A percentile compares a stretch with the other conserved stretches of the same genome.
Conservation (phyloP, 108 stramenopile species). For the Pseudonitzschia multistriata region DNA sequence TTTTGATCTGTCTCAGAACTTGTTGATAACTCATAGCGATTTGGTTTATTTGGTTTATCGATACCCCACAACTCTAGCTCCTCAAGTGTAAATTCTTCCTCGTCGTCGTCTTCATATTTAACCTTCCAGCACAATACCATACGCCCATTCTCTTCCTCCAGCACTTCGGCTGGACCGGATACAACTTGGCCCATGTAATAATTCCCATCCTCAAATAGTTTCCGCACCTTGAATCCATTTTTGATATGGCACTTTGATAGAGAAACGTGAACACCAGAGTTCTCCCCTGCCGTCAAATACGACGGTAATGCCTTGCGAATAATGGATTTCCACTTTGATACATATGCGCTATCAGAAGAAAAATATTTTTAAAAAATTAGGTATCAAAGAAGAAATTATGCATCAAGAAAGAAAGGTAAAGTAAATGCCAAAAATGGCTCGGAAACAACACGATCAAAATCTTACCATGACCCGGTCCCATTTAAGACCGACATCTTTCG, state of each 20-base stretch:
- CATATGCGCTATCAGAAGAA: background rate
- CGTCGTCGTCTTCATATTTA: conserved; percentile 6
- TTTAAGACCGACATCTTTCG: background rate
- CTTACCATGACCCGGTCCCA: background rate
- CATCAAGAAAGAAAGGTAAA: too few relatives aligned
- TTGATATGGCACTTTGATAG: background rate
- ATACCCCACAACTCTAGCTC: conserved; percentile 1
- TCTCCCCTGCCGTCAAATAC: too few relatives aligned
- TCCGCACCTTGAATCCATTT: conserved; percentile 2
- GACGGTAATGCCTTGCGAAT: background rate
- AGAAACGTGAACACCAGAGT: too few relatives aligned
- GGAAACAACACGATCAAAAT: background rate
- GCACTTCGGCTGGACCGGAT: background rate
- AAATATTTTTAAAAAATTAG: background rate
- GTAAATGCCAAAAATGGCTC: background rate
- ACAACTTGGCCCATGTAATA: conserved; percentile 9
- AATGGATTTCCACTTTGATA: background rate
- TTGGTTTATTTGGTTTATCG: background rate
- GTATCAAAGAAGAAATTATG: background rate
- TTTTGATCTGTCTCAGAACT: too few relatives aligned
- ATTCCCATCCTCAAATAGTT: conserved; percentile 10
- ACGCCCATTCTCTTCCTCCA: background rate
- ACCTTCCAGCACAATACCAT: background rate
- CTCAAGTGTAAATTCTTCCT: conserved; percentile 10
- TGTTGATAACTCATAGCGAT: background rate